phyloP scores from a whole-genome alignment of 345 rosid genomes.

The Atalantia buxifolia region DNA sequence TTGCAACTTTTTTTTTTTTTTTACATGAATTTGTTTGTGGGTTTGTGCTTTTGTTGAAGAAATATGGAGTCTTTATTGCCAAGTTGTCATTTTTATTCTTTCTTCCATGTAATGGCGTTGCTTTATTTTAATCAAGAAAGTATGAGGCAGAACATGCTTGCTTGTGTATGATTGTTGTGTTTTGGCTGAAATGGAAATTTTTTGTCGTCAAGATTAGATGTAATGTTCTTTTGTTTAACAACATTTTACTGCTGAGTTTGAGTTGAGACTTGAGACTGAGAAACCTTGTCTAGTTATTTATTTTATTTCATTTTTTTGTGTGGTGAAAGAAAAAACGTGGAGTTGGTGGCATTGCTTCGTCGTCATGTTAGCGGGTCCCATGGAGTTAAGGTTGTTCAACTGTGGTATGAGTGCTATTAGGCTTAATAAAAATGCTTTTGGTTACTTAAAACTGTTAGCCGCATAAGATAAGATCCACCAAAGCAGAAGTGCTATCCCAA shows the following conservation, averaged over 20 bases:
- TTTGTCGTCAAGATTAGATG: not conserved
- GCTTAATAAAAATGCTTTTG: not conserved
- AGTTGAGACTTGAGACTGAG: not conserved
- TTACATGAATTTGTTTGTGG: not conserved
- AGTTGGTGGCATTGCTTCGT: not conserved
- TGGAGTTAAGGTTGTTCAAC: conserved; percentile 1
- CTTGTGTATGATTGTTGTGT: not conserved
- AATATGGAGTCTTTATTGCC: not conserved
- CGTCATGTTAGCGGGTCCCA: not conserved
- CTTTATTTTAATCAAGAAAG: not conserved
- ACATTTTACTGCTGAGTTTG: not conserved
- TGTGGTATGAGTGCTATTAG: not conserved
- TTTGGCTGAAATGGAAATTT: not conserved
- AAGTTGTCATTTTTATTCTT: not conserved
- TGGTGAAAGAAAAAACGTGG: not conserved
- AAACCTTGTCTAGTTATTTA: not conserved
- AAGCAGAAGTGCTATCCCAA: no score
- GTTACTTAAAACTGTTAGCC: not conserved
- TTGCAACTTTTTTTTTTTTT: no score
- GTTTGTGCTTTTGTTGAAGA: not conserved
- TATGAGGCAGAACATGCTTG: not conserved
- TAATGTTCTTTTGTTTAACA: not conserved
- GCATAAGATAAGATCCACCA: conserved; percentile 2
- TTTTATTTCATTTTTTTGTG: not conserved
- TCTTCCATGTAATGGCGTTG: not conserved